Percentiles rank a stretch among this genome's conserved stretches.
Conservation (phyloP, 768 basidiomycete species). For the Termitomyces sp. region DNA sequence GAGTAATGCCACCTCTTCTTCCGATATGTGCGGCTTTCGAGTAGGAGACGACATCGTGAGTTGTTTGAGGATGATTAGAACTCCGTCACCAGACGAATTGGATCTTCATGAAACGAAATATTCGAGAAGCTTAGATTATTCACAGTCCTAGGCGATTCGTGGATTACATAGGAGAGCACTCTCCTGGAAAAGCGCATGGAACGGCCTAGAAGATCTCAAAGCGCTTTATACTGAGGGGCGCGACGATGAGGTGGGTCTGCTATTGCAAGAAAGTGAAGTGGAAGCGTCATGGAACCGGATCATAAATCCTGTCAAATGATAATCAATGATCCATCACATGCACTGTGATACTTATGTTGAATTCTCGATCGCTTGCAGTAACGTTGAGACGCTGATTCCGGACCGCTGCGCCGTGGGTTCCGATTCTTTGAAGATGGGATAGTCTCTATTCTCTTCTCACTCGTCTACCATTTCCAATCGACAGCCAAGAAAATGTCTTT, state of each 20-base stretch:
- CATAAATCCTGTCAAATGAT: too few species aligned
- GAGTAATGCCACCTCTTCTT: not conserved
- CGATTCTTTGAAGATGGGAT: not conserved
- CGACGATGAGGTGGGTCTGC: too few species aligned
- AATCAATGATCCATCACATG: too few species aligned
- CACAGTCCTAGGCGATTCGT: too few species aligned
- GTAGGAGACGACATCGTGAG: not conserved
- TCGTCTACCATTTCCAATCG: not conserved
- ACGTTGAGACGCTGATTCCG: not conserved
- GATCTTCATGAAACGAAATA: not conserved
- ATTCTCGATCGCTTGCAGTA: not conserved
- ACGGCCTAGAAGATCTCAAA: too few species aligned
- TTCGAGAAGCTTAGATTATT: not conserved
- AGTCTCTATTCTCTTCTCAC: not conserved
- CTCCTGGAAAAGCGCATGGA: too few species aligned
- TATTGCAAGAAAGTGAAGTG: too few species aligned
- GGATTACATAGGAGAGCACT: too few species aligned
- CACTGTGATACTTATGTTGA: not conserved
- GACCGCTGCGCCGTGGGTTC: not conserved
- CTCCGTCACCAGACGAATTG: too few species aligned
- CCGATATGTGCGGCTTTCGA: not conserved
- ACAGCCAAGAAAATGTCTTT: slow-evolving; percentile 32
- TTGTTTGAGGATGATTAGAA: too few species aligned
- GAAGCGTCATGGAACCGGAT: too few species aligned
- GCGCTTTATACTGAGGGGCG: too few species aligned